Conservation (phyloP, 2,329 filamentous ascomycete genomes). For the Magnaporthiopsis rhizophila region DNA sequence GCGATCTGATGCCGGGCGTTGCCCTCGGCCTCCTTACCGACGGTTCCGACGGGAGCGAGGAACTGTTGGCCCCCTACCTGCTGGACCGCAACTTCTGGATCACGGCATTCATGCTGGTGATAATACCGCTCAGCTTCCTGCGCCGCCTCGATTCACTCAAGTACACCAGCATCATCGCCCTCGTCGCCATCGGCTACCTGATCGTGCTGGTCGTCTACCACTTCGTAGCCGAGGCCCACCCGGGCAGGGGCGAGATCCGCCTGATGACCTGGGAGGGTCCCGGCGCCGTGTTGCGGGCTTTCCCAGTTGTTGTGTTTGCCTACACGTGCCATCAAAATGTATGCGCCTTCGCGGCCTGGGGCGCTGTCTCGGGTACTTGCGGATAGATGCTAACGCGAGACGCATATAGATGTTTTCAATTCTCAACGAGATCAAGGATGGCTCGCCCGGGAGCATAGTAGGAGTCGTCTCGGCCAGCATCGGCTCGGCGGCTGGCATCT, state of each 20-base stretch:
- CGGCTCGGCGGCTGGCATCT: conserved; percentile 78
- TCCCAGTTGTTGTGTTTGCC: conserved; percentile 97
- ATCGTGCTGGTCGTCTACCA: conserved; percentile 91
- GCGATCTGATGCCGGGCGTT: conserved; percentile 95
- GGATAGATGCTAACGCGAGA: conserved; percentile 1
- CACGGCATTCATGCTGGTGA: conserved; percentile 91
- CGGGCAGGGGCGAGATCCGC: conserved; percentile 64
- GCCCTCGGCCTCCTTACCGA: conserved; percentile 58
- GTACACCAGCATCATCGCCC: conserved; percentile 87
- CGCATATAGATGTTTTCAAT: conserved; percentile 86
- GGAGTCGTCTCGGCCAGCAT: conserved; percentile 77
- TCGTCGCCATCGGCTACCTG: conserved; percentile 89
- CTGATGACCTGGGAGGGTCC: conserved; percentile 72
- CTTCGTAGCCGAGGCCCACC: conserved; percentile 71
- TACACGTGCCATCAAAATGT: conserved; percentile 99
- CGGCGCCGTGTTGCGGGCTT: conserved; percentile 69
- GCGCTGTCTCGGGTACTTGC: not conserved
- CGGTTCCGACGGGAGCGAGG: conserved; percentile 36
- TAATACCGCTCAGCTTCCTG: conserved; percentile 91
- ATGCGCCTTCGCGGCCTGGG: conserved; percentile 11
- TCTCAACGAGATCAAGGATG: conserved; percentile 85
- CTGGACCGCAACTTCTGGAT: conserved; percentile 95
- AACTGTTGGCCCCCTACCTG: conserved; percentile 61
- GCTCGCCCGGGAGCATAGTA: conserved; percentile 67
- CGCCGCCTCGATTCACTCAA: conserved; percentile 90